Evolutionary conservation across 441 rosid species (phyloP), one percentile per base, ranked within the genome.

Genomic region (Arabidopsis lyrata): DNA sequence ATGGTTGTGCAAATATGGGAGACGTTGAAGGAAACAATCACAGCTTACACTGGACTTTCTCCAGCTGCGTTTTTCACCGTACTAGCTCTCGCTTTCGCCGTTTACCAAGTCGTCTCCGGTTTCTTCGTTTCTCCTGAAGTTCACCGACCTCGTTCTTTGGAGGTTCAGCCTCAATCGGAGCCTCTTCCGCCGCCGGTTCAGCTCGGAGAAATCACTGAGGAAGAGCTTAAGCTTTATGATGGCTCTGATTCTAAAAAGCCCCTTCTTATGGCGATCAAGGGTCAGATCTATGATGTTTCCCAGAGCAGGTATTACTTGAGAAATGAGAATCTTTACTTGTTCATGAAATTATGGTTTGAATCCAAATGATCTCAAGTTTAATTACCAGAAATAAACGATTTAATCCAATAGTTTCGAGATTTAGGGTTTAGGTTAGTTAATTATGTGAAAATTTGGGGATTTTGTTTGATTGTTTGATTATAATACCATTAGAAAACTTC

Each of bases 211-310:
- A 66, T 94, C 74, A 61, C 92, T 2, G 92, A 83, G 75, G 97
- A 86, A n/a, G 95, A 90, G 45, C 91, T 94, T 52, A 86, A 84
- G 77, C 88, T 75, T 57, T 94, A 88, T 48, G 97, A 92, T 50
- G 99, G 97, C 12, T 8, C 82, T 10, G 95, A 94, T 82, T 67
- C 90, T 15, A 77, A 84, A 63, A 90, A 90, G 74, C 95, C 99
- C 34, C 88, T 94, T 79, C 95, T 94, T 22, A 92, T 94, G 97
- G 99, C 95, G 12, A 92, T 94, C 77, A 92, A 92, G 78, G 89
- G 91, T 49, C 99, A 94, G 95, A 94, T 94, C 92, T 94, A 94
- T 42, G 99, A 94, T 71, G 94, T 94, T 57, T 86, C 99, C 8
- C 92, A 86, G 75, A 89, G 97, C 97, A 92, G 97, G 97, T 94